Evolutionary conservation across 2,329 filamentous ascomycete genomes (phyloP).

Genomic region (Dryadomyces quercus-mongolicae): DNA sequence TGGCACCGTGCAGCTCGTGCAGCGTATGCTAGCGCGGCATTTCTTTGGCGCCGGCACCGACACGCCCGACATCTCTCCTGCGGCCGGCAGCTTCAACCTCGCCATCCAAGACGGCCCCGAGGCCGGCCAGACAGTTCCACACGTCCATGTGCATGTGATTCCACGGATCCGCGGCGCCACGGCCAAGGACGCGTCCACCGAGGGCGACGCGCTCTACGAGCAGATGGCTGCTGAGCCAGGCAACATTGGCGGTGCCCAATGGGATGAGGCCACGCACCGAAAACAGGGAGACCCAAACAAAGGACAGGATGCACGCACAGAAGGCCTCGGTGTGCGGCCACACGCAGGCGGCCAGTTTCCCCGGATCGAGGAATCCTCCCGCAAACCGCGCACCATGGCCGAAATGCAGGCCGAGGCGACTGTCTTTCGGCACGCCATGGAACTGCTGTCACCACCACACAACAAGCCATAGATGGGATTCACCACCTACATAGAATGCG

Average conservation of each 20-base stretch:
- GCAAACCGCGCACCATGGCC: slow-evolving; percentile 53
- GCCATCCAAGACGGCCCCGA: slow-evolving; percentile 88
- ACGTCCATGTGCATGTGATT: slow-evolving; percentile 89
- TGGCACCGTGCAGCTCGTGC: slow-evolving; percentile 69
- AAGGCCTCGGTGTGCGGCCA: slow-evolving; percentile 9
- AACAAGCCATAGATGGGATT: neutral
- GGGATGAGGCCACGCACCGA: slow-evolving; percentile 27
- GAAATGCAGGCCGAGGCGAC: slow-evolving; percentile 74
- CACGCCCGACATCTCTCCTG: slow-evolving; percentile 26
- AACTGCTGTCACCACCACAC: slow-evolving; percentile 23
- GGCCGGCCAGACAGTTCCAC: slow-evolving; percentile 85
- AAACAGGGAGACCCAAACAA: too few species aligned
- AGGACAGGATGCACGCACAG: too few species aligned
- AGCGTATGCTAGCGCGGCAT: slow-evolving; percentile 55
- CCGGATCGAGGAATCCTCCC: slow-evolving; percentile 56
- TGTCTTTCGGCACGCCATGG: slow-evolving; percentile 35
- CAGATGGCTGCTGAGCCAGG: slow-evolving; percentile 76
- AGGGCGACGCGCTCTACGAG: slow-evolving; percentile 66
- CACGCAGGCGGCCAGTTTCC: slow-evolving; percentile 46
- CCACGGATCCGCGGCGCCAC: slow-evolving; percentile 52
- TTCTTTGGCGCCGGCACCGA: slow-evolving; percentile 30
- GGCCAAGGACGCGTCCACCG: slow-evolving; percentile 21
- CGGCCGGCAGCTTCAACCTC: slow-evolving; percentile 66
- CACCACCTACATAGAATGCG: too few species aligned
- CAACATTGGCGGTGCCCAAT: slow-evolving; percentile 62